A percentile compares a stretch with the other conserved stretches of the same genome.
phyloP scores from a whole-genome alignment of 768 basidiomycete species.

The Tricholoma terreum region DNA sequence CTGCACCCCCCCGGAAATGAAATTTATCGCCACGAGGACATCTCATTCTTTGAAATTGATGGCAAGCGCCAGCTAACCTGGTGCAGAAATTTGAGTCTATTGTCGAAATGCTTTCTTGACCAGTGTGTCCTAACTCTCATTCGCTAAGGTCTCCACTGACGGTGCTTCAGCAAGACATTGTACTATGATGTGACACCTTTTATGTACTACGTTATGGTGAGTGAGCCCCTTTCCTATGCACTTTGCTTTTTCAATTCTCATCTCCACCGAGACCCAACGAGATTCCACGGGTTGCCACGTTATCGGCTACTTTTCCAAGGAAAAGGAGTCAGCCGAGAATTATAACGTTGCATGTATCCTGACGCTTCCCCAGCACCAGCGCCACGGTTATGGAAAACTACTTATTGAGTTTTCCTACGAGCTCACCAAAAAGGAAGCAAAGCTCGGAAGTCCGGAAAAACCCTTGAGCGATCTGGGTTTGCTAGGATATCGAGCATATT shows the following conservation, averaged over 20 bases:
- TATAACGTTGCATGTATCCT: slow-evolving; percentile 99
- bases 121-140: slow-evolving; percentile 58
- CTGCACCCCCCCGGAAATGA: slow-evolving; percentile 98
- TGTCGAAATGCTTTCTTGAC: slow-evolving; percentile 98
- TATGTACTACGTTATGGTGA: slow-evolving; percentile 98
- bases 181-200: slow-evolving; percentile 99
- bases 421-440: slow-evolving; percentile 92
- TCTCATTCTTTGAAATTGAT: slow-evolving; percentile 98
- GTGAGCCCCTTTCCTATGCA: slow-evolving; percentile 14
- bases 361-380: slow-evolving; percentile 97
- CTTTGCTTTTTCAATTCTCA: slow-evolving; percentile 10
- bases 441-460: slow-evolving; percentile 96
- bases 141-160: slow-evolving; percentile 17
- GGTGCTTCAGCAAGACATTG: slow-evolving; percentile 76
- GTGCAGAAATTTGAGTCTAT: slow-evolving; percentile 93
- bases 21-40: slow-evolving; percentile 96
- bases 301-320: slow-evolving; percentile 98
- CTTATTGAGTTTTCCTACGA: slow-evolving; percentile 99
- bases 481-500: slow-evolving; percentile 91
- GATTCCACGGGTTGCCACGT: slow-evolving; percentile 91
- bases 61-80: slow-evolving; percentile 93
- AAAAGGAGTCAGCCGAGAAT: slow-evolving; percentile 96
- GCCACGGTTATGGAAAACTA: slow-evolving; percentile 91
- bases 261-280: slow-evolving; percentile 56
- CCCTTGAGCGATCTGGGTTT: slow-evolving; percentile 93